Conservation (phyloP, 129 eudicot species). For the Chrysanthemum makinoi region DNA sequence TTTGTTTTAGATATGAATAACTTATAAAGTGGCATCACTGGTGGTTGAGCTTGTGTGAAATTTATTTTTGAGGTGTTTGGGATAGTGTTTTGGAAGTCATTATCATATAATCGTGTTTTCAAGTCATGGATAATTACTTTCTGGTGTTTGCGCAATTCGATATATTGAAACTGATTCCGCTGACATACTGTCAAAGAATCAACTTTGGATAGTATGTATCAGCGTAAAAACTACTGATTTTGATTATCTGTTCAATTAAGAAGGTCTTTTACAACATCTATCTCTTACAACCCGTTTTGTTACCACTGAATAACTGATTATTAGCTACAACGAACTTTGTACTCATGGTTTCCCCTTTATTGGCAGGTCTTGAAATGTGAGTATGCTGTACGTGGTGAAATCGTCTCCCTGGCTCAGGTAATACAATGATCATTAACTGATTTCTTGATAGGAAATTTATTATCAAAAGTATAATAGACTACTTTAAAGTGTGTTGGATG, state of each 20-base stretch:
- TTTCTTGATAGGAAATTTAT: no score
- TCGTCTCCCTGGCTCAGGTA: slow-evolving; percentile 92
- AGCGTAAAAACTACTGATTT: no score
- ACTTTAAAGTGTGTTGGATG: background rate
- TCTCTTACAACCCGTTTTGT: no score
- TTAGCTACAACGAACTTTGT: slow-evolving; percentile 9
- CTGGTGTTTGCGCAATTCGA: no score
- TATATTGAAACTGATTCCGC: no score
- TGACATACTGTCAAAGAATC: no score
- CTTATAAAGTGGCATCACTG: background rate
- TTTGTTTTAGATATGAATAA: background rate
- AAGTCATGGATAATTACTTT: no score
- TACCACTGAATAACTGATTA: background rate
- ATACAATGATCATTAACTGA: background rate
- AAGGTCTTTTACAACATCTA: no score
- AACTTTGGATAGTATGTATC: no score
- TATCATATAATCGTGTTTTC: no score
- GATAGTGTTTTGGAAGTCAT: no score
- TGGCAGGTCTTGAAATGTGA: slow-evolving; percentile 91
- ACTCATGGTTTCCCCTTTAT: slow-evolving; percentile 12
- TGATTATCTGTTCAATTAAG: no score
- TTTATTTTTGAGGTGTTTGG: background rate
- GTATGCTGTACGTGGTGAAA: slow-evolving; percentile 99
- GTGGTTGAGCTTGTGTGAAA: background rate
- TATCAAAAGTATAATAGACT: background rate